Conservation (phyloP, 805 yeast genomes). For the Pichia occidentalis region DNA sequence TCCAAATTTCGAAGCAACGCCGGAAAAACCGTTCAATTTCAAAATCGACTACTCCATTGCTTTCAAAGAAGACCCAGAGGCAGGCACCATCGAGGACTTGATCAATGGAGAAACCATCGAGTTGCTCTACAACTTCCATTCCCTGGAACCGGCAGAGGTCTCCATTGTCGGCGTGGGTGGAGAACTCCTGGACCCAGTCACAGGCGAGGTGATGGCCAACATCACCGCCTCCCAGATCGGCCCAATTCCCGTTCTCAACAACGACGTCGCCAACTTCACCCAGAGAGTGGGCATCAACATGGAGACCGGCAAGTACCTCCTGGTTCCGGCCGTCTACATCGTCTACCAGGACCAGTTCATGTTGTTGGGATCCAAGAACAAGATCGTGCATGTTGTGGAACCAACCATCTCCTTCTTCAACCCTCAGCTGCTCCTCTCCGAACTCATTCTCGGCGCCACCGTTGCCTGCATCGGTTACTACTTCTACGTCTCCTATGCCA, state of each 20-base stretch:
- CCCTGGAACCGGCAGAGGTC: conserved; percentile 45
- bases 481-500: conserved; percentile 39
- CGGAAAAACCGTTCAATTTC: conserved; percentile 38
- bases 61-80: conserved; percentile 34
- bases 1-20: conserved; percentile 28
- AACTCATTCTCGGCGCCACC: conserved; percentile 43
- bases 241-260: conserved; percentile 47
- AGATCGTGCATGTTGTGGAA: conserved; percentile 54
- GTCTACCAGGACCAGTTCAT: conserved; percentile 43
- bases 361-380: conserved; percentile 51
- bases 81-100: conserved; percentile 36
- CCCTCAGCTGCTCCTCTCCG: conserved; percentile 64
- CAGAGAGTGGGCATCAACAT: conserved; percentile 59
- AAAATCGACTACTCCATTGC: conserved; percentile 41
- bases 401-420: conserved; percentile 62
- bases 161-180: conserved; percentile 68
- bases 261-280: conserved; percentile 41
- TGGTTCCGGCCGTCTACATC: conserved; percentile 56
- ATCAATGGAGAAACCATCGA: conserved; percentile 47
- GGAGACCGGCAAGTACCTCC: conserved; percentile 47
- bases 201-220: conserved; percentile 48
- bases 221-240: conserved; percentile 61
- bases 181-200: conserved; percentile 46
- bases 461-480: conserved; percentile 46
- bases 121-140: conserved; percentile 45